These are phyloP conservation scores for Daucus carota DNA, from an alignment of 129 eudicot species.

Conservation along the genomic window DH1_v3.0 NC_030383.2:27495501-27496000, in stretches of 20 bases:
- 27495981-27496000: slow-evolving; percentile 17
- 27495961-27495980: slow-evolving; percentile 6
- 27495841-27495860: slow-evolving; percentile 78
- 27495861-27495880: slow-evolving; percentile 62
- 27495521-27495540: slow-evolving; percentile 47
- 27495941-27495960: neutral
- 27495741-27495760: neutral
- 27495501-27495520: slow-evolving; percentile 69
- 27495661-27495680: slow-evolving; percentile 36
- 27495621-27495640: slow-evolving; percentile 68
- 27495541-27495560: slow-evolving; percentile 52
- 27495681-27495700: neutral
- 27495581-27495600: slow-evolving; percentile 39
- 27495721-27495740: neutral
- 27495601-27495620: slow-evolving; percentile 30
- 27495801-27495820: slow-evolving; percentile 45
- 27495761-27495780: neutral
- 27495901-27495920: slow-evolving; percentile 43
- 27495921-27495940: neutral
- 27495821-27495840: slow-evolving; percentile 76
- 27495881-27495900: slow-evolving; percentile 53
- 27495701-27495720: neutral
- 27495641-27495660: slow-evolving; percentile 36
- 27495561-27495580: slow-evolving; percentile 58
- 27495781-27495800: slow-evolving; percentile 5